These are phyloP conservation scores for Leishmania tarentolae DNA, from an alignment of 208 protist species.

Conservation along the genomic window DNA sequence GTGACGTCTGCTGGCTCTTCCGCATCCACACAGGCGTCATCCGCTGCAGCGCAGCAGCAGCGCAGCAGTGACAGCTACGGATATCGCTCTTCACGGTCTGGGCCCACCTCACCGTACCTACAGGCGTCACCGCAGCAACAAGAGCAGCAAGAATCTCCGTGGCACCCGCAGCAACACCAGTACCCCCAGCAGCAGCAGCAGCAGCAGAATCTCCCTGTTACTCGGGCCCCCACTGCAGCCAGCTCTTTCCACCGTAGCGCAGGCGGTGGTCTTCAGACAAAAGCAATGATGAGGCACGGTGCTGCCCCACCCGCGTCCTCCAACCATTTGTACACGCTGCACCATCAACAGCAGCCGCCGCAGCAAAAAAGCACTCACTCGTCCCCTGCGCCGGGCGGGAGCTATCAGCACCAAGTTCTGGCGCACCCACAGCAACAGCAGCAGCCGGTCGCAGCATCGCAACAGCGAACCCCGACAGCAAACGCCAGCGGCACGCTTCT, in stretches of 20 bases:
- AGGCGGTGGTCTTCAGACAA: no score
- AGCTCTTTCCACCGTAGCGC: background rate
- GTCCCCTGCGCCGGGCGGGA: background rate
- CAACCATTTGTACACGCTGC: background rate
- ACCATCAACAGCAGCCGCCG: background rate
- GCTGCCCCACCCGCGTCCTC: background rate
- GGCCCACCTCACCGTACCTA: background rate
- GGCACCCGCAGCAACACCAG: constrained; percentile 5
- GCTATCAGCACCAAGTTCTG: background rate
- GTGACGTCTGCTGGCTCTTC: background rate
- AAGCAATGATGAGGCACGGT: background rate
- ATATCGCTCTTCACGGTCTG: background rate
- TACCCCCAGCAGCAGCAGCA: constrained; percentile 18
- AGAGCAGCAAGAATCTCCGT: constrained; percentile 10
- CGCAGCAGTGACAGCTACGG: background rate
- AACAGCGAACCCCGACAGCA: background rate
- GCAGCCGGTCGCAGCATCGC: background rate
- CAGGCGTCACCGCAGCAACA: constrained; percentile 18
- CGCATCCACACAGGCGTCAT: background rate
- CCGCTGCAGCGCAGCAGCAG: background rate
- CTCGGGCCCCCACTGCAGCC: background rate
- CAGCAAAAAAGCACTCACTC: background rate
- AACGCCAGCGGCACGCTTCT: constrained; percentile 25
- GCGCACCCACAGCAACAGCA: background rate
- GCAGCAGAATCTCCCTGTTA: constrained; percentile 10